Base-by-base conservation (phyloP, 1,284 basidiomycete genomes). In the Cystobasidium pallidum region DNA sequence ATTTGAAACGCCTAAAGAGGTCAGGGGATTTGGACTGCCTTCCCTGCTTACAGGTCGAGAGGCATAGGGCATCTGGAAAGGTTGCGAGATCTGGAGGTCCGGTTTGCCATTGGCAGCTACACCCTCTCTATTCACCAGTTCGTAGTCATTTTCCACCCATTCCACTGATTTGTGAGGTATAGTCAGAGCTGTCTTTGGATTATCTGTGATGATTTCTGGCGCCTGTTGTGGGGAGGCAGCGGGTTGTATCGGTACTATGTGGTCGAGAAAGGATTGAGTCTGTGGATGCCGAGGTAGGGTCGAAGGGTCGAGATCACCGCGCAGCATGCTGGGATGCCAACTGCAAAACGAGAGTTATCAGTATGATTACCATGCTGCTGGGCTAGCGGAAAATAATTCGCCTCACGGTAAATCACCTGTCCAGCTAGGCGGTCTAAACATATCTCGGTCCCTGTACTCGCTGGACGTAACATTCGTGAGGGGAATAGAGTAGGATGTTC, bases 391-490 rank as follows among this genome's bases (percentile, higher is more conserved):
- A 30, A 21, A 6, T 24, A 11, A 6, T 55, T 55, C n/a, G n/a
- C n/a, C 68, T 63, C 28, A 71, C 68, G 68, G 68, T 32, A 71
- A 21, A 26, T 71, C 55, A 24, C 68, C 68, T 10, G 43, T 34
- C 68, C 68, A 71, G 68, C 68, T 71, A 21, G 68, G 68, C n/a
- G 68, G 68, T 15, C 68, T 1, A 21, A 30, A 26, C 24, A 43
- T 45, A 39, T 71, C 68, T 32, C 68, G 43, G 34, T 71, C 68
- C 24, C 21, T 49, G 49, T 71, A 71, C 34, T 71, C 68, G 34
- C 41, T 49, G 17, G 61, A 30, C 8, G 68, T 71, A 2, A 71
- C 55, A 28, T 71, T 71, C 47, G 68, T 64, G n/a, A 71, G 32
- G 6, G 68, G 68, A 7, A 71, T 61, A 13, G 59, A 63, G 30